Evolutionary conservation across 257 asterid genomes (phyloP), one percentile per base, ranked within the genome.

Genomic region (Rhazya stricta): DNA sequence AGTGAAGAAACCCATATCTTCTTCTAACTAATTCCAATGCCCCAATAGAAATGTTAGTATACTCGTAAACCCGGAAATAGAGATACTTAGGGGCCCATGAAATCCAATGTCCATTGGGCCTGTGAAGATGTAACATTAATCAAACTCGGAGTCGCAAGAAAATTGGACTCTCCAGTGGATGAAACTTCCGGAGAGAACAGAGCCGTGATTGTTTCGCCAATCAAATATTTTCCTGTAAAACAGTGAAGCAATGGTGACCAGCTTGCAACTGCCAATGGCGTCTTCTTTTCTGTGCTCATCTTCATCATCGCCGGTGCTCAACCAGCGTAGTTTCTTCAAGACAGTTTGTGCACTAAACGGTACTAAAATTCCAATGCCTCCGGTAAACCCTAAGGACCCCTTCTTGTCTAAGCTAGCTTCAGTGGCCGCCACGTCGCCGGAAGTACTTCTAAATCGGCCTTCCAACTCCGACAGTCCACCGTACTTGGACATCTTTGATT

Each of bases 331-430:
- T 75, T 74, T 76, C 53, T 50, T 69, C 42, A 72, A 76, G n/a
- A 53, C 79, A 13, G 30, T 69, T 9, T 76, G 74, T 71, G 65
- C 72, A 50, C 34, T 76, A 72, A 73, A 51, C 48, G 45, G 76
- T 66, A 57, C 85, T 46, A 87, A 84, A 73, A 80, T 91, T 81
- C 94, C 94, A 10, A 83, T 90, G 79, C 90, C 96, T 78, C 96
- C 96, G 4, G 1, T 89, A 10, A 90, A 90, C 92, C 97, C 95
- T 88, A 88, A 85, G 50, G 96, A 94, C 85, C 97, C 93, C 27
- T 89, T 91, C 76, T 78, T 91, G 10, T 83, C 89, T 23, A 89
- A 84, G 85, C 95, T 94, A 45, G 92, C 94, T 77, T 88, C 96
- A 3, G 86, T 85, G 32, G 97, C 93, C 46, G 90, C 94, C 63